phyloP scores from a whole-genome alignment of 106 monocot species.

The Acorus calamus region DNA sequence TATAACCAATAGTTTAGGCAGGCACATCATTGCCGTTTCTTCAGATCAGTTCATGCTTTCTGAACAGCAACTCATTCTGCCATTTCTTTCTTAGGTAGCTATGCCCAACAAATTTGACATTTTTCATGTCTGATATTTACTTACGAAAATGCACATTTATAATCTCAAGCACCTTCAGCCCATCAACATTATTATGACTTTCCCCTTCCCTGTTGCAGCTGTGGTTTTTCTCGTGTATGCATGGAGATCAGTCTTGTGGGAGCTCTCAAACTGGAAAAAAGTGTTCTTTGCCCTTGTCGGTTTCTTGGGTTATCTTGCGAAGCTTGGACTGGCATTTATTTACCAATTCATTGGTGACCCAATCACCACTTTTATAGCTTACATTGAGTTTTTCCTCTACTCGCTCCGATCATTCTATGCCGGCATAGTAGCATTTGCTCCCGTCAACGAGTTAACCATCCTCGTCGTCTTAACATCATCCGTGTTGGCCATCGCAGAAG shows the following conservation, averaged over 20 bases:
- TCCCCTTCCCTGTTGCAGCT: slow-evolving; percentile 22
- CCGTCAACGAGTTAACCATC: slow-evolving; percentile 57
- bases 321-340: slow-evolving; percentile 37
- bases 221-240: slow-evolving; percentile 47
- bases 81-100: no score
- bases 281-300: slow-evolving; percentile 17
- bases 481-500: slow-evolving; percentile 53
- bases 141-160: no score
- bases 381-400: slow-evolving; percentile 40
- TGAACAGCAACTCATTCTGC: no score
- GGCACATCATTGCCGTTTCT: no score
- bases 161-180: no score
- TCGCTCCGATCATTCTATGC: slow-evolving; percentile 24
- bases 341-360: slow-evolving; percentile 47
- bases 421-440: slow-evolving; percentile 45
- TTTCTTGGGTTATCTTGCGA: slow-evolving; percentile 32
- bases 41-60: no score
- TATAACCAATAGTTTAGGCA: no score
- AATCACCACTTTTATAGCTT: slow-evolving; percentile 40
- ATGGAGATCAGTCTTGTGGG: slow-evolving; percentile 67
- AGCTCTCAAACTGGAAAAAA: slow-evolving; percentile 76
- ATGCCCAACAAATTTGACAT: no score
- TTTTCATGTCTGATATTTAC: no score
- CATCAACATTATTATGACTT: no score
- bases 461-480: slow-evolving; percentile 57